A percentile compares a stretch with the other conserved stretches of the same genome.
Evolutionary conservation across 2,329 filamentous ascomycete species (phyloP).

Genomic region (Colletotrichum ledebouriae): DNA sequence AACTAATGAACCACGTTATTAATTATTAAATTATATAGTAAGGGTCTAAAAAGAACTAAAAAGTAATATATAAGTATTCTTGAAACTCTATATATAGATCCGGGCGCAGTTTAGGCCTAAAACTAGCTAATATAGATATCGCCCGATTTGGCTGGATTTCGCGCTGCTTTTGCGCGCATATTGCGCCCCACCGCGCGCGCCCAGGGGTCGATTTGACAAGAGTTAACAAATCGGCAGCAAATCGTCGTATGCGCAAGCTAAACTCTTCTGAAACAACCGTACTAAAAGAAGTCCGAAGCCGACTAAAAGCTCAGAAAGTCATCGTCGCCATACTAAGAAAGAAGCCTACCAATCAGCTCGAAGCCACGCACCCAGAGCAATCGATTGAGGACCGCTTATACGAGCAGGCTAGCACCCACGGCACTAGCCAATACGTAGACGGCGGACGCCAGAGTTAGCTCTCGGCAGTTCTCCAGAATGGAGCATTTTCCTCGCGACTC

Average conservation of each 20-base stretch:
- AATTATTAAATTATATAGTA: too few relatives aligned
- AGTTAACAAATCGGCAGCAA: neutral
- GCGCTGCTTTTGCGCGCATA: too few relatives aligned
- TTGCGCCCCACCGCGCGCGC: too few relatives aligned
- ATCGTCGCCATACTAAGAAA: neutral
- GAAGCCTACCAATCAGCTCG: neutral
- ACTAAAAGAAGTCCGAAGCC: neutral
- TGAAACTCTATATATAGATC: too few relatives aligned
- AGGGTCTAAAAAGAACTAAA: too few relatives aligned
- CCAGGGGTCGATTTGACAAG: too few relatives aligned
- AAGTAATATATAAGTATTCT: too few relatives aligned
- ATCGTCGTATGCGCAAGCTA: neutral
- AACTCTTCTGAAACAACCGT: neutral
- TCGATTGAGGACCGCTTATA: neutral
- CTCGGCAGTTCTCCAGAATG: neutral
- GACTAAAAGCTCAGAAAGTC: slow-evolving; percentile 1
- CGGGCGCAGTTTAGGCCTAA: too few relatives aligned
- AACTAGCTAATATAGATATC: too few relatives aligned
- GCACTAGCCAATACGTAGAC: neutral
- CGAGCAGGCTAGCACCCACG: neutral
- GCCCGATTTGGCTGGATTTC: too few relatives aligned
- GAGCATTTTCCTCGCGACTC: neutral
- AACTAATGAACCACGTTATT: too few relatives aligned
- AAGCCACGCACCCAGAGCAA: neutral
- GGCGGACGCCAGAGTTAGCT: neutral